Evolutionary conservation across 2,329 filamentous ascomycete genomes (phyloP).

Genomic region (Biscogniauxia mediterranea): DNA sequence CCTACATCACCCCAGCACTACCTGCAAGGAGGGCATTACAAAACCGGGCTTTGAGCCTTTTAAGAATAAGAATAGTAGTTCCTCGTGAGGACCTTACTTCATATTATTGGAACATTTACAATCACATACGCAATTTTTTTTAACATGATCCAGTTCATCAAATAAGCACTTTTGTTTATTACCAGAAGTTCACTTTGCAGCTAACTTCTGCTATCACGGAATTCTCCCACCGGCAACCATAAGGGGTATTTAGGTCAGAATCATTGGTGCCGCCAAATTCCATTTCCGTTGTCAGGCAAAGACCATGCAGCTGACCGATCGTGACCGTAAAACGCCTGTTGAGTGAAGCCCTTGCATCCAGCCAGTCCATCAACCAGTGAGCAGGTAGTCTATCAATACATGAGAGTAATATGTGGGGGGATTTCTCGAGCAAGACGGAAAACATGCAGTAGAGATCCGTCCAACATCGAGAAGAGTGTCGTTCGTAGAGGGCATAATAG

Average conservation of each 20-base stretch:
- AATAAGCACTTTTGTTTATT: conserved; percentile 31
- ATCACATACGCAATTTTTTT: neutral
- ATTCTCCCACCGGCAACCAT: conserved; percentile 32
- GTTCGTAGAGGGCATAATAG: conserved; percentile 22
- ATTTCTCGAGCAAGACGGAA: conserved; percentile 21
- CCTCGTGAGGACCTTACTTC: too few species aligned
- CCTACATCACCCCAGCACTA: neutral
- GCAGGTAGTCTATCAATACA: conserved; percentile 37
- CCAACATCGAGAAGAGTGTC: conserved; percentile 17
- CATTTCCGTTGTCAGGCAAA: conserved; percentile 32
- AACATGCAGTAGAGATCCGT: conserved; percentile 21
- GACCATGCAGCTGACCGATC: conserved; percentile 30
- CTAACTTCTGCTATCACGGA: conserved; percentile 29
- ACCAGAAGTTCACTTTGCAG: conserved; percentile 33
- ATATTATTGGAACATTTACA: neutral
- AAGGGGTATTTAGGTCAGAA: conserved; percentile 34
- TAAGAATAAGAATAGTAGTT: neutral
- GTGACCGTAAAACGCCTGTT: conserved; percentile 35
- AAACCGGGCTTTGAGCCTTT: neutral
- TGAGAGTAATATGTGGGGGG: conserved; percentile 25
- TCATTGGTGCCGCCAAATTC: conserved; percentile 36
- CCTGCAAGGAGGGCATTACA: neutral
- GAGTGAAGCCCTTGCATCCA: conserved; percentile 30
- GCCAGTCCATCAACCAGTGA: conserved; percentile 27
- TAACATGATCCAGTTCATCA: neutral